phyloP scores from a whole-genome alignment of 768 basidiomycete genomes.

The Gyrodon lividus region DNA sequence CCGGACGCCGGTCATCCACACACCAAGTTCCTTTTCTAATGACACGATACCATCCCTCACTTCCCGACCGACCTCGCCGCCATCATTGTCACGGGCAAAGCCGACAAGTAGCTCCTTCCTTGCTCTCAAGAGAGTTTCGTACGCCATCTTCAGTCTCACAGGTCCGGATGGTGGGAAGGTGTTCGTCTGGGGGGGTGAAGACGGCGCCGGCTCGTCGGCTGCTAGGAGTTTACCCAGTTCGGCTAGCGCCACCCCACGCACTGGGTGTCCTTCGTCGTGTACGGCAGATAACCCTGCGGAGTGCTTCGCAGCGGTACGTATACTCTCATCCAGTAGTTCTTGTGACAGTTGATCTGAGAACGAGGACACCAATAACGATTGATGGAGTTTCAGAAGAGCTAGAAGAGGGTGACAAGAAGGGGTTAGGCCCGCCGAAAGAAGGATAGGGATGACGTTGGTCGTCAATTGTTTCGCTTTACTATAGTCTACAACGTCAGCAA shows the following conservation, averaged over 20 bases:
- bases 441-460: conserved; percentile 61
- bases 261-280: conserved; percentile 69
- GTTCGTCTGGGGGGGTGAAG: conserved; percentile 13
- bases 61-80: conserved; percentile 67
- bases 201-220: conserved; percentile 67
- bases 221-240: conserved; percentile 82
- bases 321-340: conserved; percentile 58
- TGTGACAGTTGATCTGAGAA: conserved; percentile 43
- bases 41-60: conserved; percentile 58
- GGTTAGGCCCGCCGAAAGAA: conserved; percentile 56
- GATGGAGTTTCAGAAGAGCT: conserved; percentile 68
- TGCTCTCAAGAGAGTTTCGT: conserved; percentile 62
- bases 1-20: conserved; percentile 64
- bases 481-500: conserved; percentile 44
- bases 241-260: conserved; percentile 68
- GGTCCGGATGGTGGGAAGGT: conserved; percentile 69
- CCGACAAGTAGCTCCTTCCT: conserved; percentile 61
- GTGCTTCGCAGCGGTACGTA: conserved; percentile 55
- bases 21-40: conserved; percentile 70
- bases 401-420: conserved; percentile 77
- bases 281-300: conserved; percentile 52
- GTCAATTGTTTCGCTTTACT: conserved; percentile 58
- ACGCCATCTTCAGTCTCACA: conserved; percentile 59
- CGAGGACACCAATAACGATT: conserved; percentile 59
- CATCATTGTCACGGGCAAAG: conserved; percentile 68